These are phyloP conservation scores for Lactarius evosmus DNA, from an alignment of 768 basidiomycete species.

Conservation along the genomic window DNA sequence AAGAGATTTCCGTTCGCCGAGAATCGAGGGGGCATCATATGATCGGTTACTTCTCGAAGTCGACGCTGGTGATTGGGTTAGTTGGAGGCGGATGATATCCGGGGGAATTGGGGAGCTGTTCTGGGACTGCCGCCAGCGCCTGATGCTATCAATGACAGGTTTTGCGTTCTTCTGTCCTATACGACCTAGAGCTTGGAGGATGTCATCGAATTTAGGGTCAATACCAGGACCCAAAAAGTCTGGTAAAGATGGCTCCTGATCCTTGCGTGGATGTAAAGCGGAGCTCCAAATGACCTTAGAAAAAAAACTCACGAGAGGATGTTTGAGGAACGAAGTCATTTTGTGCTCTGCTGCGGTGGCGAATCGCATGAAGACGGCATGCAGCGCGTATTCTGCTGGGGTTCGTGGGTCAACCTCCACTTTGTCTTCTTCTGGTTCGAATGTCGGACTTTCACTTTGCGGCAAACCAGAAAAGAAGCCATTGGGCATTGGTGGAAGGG, in stretches of 20 bases:
- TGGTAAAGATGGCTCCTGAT: conserved; percentile 63
- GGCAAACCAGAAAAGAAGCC: conserved; percentile 44
- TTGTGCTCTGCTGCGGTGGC: conserved; percentile 76
- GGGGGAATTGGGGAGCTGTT: conserved; percentile 50
- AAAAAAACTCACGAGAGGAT: conserved; percentile 53
- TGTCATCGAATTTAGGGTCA: conserved; percentile 80
- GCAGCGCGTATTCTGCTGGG: conserved; percentile 84
- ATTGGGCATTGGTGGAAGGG: conserved; percentile 74
- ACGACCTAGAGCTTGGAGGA: conserved; percentile 78
- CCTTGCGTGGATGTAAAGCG: conserved; percentile 40
- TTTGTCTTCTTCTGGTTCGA: conserved; percentile 56
- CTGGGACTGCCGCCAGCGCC: conserved; percentile 82
- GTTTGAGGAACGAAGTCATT: conserved; percentile 69
- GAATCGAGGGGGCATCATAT: conserved; percentile 48
- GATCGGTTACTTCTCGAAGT: conserved; percentile 36
- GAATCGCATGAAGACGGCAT: conserved; percentile 85
- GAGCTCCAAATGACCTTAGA: not conserved
- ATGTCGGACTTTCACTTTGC: conserved; percentile 50
- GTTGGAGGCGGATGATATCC: conserved; percentile 52
- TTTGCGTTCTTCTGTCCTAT: conserved; percentile 83
- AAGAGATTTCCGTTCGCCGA: conserved; percentile 72
- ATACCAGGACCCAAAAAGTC: conserved; percentile 67
- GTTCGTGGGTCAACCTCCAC: conserved; percentile 70
- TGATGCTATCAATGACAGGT: conserved; percentile 80
- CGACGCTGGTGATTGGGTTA: conserved; percentile 38